A percentile compares a stretch with the other conserved stretches of the same genome.
phyloP scores from a whole-genome alignment of 805 yeast genomes.

The Candida orba region DNA sequence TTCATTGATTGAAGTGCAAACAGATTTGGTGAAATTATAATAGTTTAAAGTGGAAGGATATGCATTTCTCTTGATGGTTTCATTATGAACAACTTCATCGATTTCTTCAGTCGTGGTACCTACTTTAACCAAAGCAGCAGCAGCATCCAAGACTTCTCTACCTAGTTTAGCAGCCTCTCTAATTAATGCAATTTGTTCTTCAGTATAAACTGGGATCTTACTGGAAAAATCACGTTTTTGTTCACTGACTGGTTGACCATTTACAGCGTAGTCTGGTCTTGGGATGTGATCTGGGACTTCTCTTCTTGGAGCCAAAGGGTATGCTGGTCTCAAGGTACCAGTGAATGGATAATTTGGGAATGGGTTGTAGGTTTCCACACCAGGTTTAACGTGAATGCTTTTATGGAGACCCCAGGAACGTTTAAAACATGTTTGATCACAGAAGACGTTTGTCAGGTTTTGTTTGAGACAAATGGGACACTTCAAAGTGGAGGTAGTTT shows the following conservation, averaged over 20 bases:
- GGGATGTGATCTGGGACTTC: constrained; percentile 63
- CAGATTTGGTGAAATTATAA: constrained; percentile 85
- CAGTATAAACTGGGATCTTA: constrained; percentile 54
- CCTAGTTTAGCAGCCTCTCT: constrained; percentile 70
- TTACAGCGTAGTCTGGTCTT: constrained; percentile 75
- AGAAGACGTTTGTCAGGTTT: constrained; percentile 57
- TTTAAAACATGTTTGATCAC: constrained; percentile 80
- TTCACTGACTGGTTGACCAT: constrained; percentile 78
- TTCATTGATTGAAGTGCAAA: constrained; percentile 93
- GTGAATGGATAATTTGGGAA: constrained; percentile 72
- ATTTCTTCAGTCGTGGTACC: constrained; percentile 93
- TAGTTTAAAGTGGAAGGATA: constrained; percentile 96
- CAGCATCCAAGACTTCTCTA: constrained; percentile 83
- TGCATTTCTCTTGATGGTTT: constrained; percentile 79
- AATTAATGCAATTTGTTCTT: constrained; percentile 67
- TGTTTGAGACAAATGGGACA: constrained; percentile 89
- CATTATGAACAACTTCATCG: constrained; percentile 80
- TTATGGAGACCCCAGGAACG: constrained; percentile 68
- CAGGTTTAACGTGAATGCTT: constrained; percentile 58
- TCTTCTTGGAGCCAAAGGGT: constrained; percentile 74
- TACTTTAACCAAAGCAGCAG: constrained; percentile 75
- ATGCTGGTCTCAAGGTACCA: constrained; percentile 68
- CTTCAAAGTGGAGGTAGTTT: constrained; percentile 65
- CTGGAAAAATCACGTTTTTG: constrained; percentile 61
- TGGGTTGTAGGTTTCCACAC: constrained; percentile 68